phyloP scores from a whole-genome alignment of 306 rosid species.

The Gastrolobium villosum region DNA sequence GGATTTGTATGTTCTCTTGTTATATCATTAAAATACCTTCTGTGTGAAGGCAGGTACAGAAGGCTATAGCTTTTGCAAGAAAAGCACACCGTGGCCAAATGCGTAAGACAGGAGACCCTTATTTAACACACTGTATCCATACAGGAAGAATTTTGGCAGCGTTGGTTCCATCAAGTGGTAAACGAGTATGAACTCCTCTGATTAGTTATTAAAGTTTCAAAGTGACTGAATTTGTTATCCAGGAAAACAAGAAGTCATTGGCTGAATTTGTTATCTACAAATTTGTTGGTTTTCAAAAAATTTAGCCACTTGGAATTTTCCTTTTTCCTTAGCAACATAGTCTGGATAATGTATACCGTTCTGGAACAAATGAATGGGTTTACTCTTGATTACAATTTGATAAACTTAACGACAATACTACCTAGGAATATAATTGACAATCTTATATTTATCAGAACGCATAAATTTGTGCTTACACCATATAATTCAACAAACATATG shows the following conservation, averaged over 20 bases:
- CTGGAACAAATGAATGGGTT: background rate
- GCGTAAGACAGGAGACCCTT: conserved; percentile 95
- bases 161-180: conserved; percentile 91
- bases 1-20: conserved; percentile 39
- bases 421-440: background rate
- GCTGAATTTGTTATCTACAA: conserved; percentile 28
- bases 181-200: conserved; percentile 65
- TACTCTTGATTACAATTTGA: background rate
- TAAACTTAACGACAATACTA: background rate
- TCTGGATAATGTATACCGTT: conserved; percentile 1
- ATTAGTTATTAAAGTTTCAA: conserved; percentile 32
- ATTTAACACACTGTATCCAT: conserved; percentile 89
- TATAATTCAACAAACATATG: conserved; percentile 1
- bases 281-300: background rate
- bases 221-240: background rate
- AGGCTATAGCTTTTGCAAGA: conserved; percentile 90
- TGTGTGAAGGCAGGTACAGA: conserved; percentile 97
- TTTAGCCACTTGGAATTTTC: background rate
- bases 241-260: conserved; percentile 5
- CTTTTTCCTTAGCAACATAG: background rate
- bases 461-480: conserved; percentile 12
- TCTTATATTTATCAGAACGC: conserved; percentile 12
- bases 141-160: conserved; percentile 92
- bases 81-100: conserved; percentile 91
- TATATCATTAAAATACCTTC: conserved; percentile 61